A percentile compares a stretch with the other conserved stretches of the same genome.
Evolutionary conservation across 768 basidiomycete genomes (phyloP).

Genomic region (Tremella mesenterica): DNA sequence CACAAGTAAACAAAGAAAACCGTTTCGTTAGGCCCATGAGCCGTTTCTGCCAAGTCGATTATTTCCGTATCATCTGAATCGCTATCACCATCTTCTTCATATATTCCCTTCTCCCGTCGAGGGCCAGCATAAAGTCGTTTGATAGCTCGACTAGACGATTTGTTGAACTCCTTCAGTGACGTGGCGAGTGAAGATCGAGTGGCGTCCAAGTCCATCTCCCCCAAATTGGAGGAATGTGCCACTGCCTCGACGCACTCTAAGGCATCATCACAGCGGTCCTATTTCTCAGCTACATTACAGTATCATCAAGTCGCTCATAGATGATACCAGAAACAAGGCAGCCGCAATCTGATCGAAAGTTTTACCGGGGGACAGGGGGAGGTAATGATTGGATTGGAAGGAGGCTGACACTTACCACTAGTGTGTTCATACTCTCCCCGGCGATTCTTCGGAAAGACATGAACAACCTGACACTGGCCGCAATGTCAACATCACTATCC

Average conservation of each 20-base stretch:
- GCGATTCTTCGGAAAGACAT: conserved; percentile 38
- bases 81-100: conserved; percentile 8
- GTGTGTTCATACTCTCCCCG: conserved; percentile 31
- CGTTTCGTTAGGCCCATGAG: conserved; percentile 55
- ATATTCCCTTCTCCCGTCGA: conserved; percentile 20
- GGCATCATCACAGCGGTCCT: conserved; percentile 26
- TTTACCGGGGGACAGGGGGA: too few relatives aligned
- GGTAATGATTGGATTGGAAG: too few relatives aligned
- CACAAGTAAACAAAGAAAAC: conserved; percentile 88
- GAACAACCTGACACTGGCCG: conserved; percentile 37
- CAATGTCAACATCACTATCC: conserved; percentile 22
- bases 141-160: conserved; percentile 67
- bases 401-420: too few relatives aligned
- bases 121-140: conserved; percentile 57
- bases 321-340: too few relatives aligned
- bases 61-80: conserved; percentile 11
- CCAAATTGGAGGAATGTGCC: conserved; percentile 1
- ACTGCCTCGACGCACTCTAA: conserved; percentile 30
- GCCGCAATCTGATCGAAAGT: too few relatives aligned
- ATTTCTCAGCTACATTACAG: too few relatives aligned
- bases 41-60: neutral
- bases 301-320: too few relatives aligned
- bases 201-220: conserved; percentile 8
- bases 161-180: conserved; percentile 31
- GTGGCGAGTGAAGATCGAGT: conserved; percentile 27